Evolutionary conservation across 2,329 filamentous ascomycete genomes (phyloP).

Genomic region (Arthroderma sp.): DNA sequence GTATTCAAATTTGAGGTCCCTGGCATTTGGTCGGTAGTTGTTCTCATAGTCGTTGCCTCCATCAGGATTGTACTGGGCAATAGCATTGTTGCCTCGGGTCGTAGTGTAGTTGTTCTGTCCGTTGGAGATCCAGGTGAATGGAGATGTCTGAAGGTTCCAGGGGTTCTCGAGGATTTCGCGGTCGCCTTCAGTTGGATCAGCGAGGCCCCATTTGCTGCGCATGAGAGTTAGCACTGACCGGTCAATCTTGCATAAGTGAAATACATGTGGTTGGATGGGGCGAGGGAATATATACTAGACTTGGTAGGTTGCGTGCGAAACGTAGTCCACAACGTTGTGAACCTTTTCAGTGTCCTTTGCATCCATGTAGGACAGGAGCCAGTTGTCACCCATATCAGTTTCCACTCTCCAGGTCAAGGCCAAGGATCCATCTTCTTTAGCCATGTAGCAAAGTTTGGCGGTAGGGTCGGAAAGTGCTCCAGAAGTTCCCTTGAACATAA

Average conservation of each 20-base stretch:
- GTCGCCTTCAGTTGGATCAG: slow-evolving; percentile 11
- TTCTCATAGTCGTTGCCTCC: slow-evolving; percentile 11
- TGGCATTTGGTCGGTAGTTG: slow-evolving; percentile 12
- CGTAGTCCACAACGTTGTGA: slow-evolving; percentile 11
- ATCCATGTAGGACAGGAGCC: slow-evolving; percentile 13
- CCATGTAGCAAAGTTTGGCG: slow-evolving; percentile 10
- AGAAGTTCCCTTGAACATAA: slow-evolving; percentile 12
- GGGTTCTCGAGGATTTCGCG: slow-evolving; percentile 9
- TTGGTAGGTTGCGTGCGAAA: slow-evolving; percentile 11
- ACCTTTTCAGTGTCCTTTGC: slow-evolving; percentile 10
- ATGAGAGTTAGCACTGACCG: not conserved
- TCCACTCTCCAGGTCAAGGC: slow-evolving; percentile 13
- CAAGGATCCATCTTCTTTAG: slow-evolving; percentile 10
- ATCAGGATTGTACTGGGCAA: slow-evolving; percentile 11
- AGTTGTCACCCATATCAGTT: slow-evolving; percentile 14
- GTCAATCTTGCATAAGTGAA: not conserved
- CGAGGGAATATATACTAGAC: slow-evolving; percentile 9
- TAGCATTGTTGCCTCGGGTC: slow-evolving; percentile 12
- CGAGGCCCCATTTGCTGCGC: slow-evolving; percentile 8
- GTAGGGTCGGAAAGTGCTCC: slow-evolving; percentile 11
- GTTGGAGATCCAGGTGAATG: slow-evolving; percentile 10
- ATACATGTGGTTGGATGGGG: not conserved
- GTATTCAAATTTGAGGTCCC: slow-evolving; percentile 10
- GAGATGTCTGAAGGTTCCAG: slow-evolving; percentile 8
- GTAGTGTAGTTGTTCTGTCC: slow-evolving; percentile 7